Evolutionary conservation across 1,284 basidiomycete species (phyloP).

Genomic region (Pseudozyma sp.): DNA sequence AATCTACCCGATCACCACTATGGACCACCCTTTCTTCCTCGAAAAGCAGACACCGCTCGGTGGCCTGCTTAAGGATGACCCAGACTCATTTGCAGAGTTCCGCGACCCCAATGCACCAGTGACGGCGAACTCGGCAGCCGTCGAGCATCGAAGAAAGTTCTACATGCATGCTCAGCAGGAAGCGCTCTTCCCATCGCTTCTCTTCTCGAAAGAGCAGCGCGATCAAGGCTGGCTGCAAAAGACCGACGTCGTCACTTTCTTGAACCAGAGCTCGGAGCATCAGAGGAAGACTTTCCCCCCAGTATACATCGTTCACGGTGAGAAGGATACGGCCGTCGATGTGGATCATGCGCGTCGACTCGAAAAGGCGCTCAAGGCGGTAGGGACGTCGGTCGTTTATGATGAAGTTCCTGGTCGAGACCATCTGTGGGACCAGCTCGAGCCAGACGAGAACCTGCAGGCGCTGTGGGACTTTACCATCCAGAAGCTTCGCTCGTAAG

Average conservation of each 20-base stretch:
- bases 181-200: conserved; percentile 45
- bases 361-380: conserved; percentile 32
- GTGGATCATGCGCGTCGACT: conserved; percentile 46
- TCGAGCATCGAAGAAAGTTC: conserved; percentile 39
- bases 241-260: conserved; percentile 36
- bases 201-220: conserved; percentile 40
- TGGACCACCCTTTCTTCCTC: conserved; percentile 52
- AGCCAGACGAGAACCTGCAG: conserved; percentile 42
- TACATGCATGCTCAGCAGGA: conserved; percentile 56
- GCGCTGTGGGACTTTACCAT: conserved; percentile 37
- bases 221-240: conserved; percentile 40
- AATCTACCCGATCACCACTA: conserved; percentile 52
- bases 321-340: conserved; percentile 51
- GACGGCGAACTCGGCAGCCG: conserved; percentile 26
- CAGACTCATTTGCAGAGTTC: conserved; percentile 32
- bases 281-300: conserved; percentile 35
- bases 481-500: conserved; percentile 22
- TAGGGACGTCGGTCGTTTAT: conserved; percentile 26
- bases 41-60: conserved; percentile 44
- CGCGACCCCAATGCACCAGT: conserved; percentile 39
- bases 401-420: conserved; percentile 46
- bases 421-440: conserved; percentile 51
- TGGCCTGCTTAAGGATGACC: conserved; percentile 29
- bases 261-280: conserved; percentile 19
- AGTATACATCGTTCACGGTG: conserved; percentile 54